Evolutionary conservation across 495 filamentous ascomycete species (phyloP), one percentile per base, ranked within the genome.

Genomic region (Aspergillus sparsus): DNA sequence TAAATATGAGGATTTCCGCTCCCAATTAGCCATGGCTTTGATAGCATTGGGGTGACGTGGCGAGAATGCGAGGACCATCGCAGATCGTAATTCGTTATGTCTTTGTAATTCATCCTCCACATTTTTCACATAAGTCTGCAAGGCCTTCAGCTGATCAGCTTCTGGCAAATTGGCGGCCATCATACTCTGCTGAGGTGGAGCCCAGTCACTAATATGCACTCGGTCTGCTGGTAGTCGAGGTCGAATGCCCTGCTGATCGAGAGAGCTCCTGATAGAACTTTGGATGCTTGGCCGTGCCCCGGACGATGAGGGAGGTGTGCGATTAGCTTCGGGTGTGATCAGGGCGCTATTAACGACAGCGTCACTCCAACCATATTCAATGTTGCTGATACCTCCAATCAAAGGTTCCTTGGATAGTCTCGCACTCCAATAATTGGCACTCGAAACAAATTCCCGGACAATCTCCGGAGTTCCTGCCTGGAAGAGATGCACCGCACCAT

Each of bases 371-470:
- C 94, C 94, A 69, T 97, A 97, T 71, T 99, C 95, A 53, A 98
- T 88, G 66, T 97, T 99, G 75, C 91, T 95, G 66, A 98, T 87
- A 61, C 91, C 93, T 31, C 93, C 94, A 8, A 92, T 83, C 5
- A 98, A 77, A 10, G 94, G 94, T 62, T 96, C 89, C 61, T 96
- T 97, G 66, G 91, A 96, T 8, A 98, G 79, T 45, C 94, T 83
- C 2, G 94, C 92, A 66, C 90, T 91, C 94, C 94, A 99, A 75
- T 99, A 99, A 75, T 99, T 99, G 64, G 91, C 93, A 0, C 91
- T 95, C 36, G 85, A 86, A 52, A 97, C 92, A 60, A 97, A 99
- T 66, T 99, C 94, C 52, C 87, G 87, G 47, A 93, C 88, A 65
- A 99, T 97, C 68, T 98, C 95, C 2, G 90, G 85, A 0, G 94